Evolutionary conservation across 2,329 filamentous ascomycete species (phyloP), one percentile per base, ranked within the genome.

Genomic region (Colletotrichum viniferum): DNA sequence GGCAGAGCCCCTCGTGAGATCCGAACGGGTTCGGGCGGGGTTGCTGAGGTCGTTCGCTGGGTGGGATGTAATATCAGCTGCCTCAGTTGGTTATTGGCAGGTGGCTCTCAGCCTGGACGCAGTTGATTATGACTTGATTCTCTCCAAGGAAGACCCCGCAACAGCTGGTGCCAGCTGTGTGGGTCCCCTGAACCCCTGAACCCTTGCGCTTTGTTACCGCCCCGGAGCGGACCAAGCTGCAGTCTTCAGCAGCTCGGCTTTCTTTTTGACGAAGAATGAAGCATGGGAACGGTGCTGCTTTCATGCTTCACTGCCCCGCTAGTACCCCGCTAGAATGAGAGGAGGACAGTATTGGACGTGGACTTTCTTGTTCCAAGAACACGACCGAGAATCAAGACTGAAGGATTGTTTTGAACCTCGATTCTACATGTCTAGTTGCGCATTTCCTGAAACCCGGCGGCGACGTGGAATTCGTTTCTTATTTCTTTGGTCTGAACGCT

Each of bases 91-190:
- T 74, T 52, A 16, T 34, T 28, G 38, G 14, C 67, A 68, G 56
- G 55, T 68, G 72, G 43, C 73, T 63, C 63, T 73, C 73, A 73
- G 63, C 63, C 26, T 60, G 28, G 30, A 48, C 26, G 55, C 18
- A 14, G 18, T 63, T 28, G 36, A 52, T 56, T 21, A 60, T 68
- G 69, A 68, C 62, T 63, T 72, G 48, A 64, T 61, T 52, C 28
- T 36, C 62, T 36, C 62, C 64, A 69, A 38, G 30, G 38, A 69
- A 65, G 70, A 61, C 73, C 69, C 70, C 69, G 68, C 63, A 60
- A 24, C 75, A 68, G 72, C 68, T 77, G 75, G 24, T 16, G 36
- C 75, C 75, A 72, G 72, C 63, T 77, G 75, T 7, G 24, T 36
- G 43, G 36, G 38, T 43, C 56, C 38, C n/a, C 36, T n/a, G 43